Evolutionary conservation across 1,139 yeast species (phyloP), one percentile per base, ranked within the genome.

Genomic region (Kluyveromyces marxianus): DNA sequence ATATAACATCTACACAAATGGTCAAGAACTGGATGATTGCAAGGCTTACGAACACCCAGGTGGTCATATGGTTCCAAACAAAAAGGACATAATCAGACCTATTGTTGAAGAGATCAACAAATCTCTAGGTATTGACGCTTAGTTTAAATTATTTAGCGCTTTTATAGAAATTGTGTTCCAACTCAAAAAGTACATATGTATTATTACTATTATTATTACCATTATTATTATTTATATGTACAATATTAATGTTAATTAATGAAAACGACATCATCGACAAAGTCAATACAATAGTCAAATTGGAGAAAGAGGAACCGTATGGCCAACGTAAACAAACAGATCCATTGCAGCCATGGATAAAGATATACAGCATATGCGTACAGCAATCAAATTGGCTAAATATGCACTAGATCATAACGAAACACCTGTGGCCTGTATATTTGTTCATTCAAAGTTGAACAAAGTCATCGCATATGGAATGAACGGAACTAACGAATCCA

Each of bases 401-500:
- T 59, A 67, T 31, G 87, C 89, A 0, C 66, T 82, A 28, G 67
- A 67, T 37, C 63, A 67, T 47, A 77, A 71, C 57, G 95, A 76
- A 70, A 82, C 90, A 53, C 77, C 98, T 54, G 76, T 95, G 49
- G 79, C 95, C 55, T 78, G 84, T 69, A 69, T 83, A 53, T 71
- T 84, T 67, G 78, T 81, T 46, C 64, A 71, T 56, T 51, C 45
- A 4, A 55, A 57, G 2, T 46, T 74, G 51, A 72, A 71, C 14
- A 52, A 72, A 48, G 69, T 90, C 25, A 66, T 90, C n/a, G 86
- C 88, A 34, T 72, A 75, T 42, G 96, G 97, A 2, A 81, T 82
- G 70, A 92, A 92, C 64, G 87, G 83, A 59, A 92, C 98, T n/a
- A 92, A 92, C 60, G 72, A 79, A 39, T 82, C 95, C 2, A 70